Conservation (phyloP, 768 basidiomycete genomes). For the Brasilioporus rufonigricans region DNA sequence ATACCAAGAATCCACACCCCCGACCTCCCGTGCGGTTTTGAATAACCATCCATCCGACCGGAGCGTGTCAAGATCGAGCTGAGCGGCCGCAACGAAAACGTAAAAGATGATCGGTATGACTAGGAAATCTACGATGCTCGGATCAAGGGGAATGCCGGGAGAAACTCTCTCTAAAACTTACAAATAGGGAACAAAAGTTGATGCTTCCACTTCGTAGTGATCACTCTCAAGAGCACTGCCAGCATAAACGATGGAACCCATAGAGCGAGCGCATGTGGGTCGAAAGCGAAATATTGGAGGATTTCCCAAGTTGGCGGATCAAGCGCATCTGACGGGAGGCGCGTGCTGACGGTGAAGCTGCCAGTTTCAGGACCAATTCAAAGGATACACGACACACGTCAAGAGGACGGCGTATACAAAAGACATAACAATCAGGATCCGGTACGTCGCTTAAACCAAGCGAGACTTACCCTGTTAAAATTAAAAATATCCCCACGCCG, state of each 20-base stretch:
- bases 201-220: slow-evolving; percentile 79
- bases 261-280: slow-evolving; percentile 58
- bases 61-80: slow-evolving; percentile 57
- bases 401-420: neutral
- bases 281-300: slow-evolving; percentile 65
- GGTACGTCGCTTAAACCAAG: neutral
- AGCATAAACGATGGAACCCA: slow-evolving; percentile 81
- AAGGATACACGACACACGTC: neutral
- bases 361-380: neutral
- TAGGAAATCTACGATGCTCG: slow-evolving; percentile 58
- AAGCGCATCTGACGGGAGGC: slow-evolving; percentile 77
- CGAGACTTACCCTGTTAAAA: slow-evolving; percentile 73
- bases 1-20: slow-evolving; percentile 59
- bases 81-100: slow-evolving; percentile 61
- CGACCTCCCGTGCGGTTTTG: slow-evolving; percentile 44
- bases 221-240: slow-evolving; percentile 72
- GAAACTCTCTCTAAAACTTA: slow-evolving; percentile 34
- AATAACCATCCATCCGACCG: slow-evolving; percentile 83
- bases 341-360: slow-evolving; percentile 82
- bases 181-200: slow-evolving; percentile 91
- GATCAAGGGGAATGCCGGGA: neutral
- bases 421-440: slow-evolving; percentile 1
- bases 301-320: slow-evolving; percentile 58
- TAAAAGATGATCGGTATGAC: slow-evolving; percentile 85
- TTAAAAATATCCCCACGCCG: slow-evolving; percentile 92